Base-by-base conservation (phyloP, 108 stramenopile species). In the Fragilaria crotonensis region DNA sequence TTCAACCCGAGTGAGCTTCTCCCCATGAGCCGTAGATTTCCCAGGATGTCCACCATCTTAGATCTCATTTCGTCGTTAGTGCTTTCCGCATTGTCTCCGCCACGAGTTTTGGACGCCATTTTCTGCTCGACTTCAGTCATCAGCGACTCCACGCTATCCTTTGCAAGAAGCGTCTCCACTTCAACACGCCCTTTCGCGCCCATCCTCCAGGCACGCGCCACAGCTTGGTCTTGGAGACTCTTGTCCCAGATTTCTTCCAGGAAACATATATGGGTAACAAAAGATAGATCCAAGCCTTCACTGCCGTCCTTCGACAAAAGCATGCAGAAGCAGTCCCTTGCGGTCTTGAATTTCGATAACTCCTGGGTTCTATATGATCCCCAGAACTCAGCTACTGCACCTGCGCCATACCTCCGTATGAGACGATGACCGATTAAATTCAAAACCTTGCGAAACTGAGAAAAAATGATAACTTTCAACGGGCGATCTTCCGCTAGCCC, bases 201-300 rank as follows among this genome's bases (percentile, higher is more conserved):
- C 90, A 98, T 93, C 59, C 97, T 63, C 70, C 92, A 92, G 1
- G 97, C 95, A 25, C 95, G 71, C 14, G 93, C 82, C 3, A 98
- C 80, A 20, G 89, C 90, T 66, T 97, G 92, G 19, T 75, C 54
- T 52, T 87, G 74, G 49, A 96, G 58, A 4, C 77, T 74, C 17
- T 79, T 74, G 64, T 98, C 95, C 71, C 59, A 76, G 1, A 79
- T 82, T 59, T 81, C 70, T 58, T 95, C 95, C 30, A 96, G 60
- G 45, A 98, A 88, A 45, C 96, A 80, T 25, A 93, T 90, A 67
- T 96, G 91, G 5, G 97, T 96, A 29, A 90, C 92, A 68, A 96
- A 96, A 63, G 82, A 85, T 21, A 98, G 63, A 57, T 98, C 95
- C 22, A 98, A 85, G 5, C 97, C 97, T 56, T 89, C 86, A 26